Evolutionary conservation across 192 early-diverging fungal species (phyloP).

Genomic region (Backusella tarrabulga): DNA sequence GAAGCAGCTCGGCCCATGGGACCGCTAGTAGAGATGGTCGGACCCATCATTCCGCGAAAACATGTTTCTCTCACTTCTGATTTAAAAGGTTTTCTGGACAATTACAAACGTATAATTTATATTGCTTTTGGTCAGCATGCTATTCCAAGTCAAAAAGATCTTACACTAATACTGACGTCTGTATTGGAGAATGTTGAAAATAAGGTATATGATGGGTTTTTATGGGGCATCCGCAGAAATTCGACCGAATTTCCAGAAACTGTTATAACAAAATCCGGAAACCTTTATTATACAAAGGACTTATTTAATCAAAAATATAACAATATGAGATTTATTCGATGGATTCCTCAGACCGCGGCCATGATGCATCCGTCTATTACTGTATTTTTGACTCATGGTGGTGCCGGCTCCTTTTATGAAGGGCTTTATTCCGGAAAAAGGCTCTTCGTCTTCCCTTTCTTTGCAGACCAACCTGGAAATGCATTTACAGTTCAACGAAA

Average conservation of each 20-base stretch:
- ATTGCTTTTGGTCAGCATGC: slow-evolving; percentile 34
- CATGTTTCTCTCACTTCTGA: slow-evolving; percentile 14
- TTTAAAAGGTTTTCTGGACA: slow-evolving; percentile 17
- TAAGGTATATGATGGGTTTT: slow-evolving; percentile 29
- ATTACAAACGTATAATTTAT: slow-evolving; percentile 24
- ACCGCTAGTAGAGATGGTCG: slow-evolving; percentile 27
- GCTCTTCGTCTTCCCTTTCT: slow-evolving; percentile 30
- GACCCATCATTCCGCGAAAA: slow-evolving; percentile 31
- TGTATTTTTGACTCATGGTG: slow-evolving; percentile 35
- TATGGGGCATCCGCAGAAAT: slow-evolving; percentile 24
- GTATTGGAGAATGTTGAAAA: slow-evolving; percentile 1
- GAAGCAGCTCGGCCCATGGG: slow-evolving; percentile 20
- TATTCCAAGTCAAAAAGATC: neutral
- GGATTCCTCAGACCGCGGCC: slow-evolving; percentile 32
- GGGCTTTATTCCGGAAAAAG: slow-evolving; percentile 26
- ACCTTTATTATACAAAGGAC: neutral
- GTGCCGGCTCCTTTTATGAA: slow-evolving; percentile 29
- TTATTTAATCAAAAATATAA: neutral
- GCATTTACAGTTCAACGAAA: neutral
- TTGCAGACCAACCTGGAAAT: slow-evolving; percentile 29
- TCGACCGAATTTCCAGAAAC: neutral
- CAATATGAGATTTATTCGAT: slow-evolving; percentile 8
- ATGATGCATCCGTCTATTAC: slow-evolving; percentile 20
- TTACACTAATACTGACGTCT: slow-evolving; percentile 18
- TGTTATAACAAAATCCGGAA: neutral